phyloP scores from a whole-genome alignment of 148 eudicot genomes.

The Rhododendron vialii region DNA sequence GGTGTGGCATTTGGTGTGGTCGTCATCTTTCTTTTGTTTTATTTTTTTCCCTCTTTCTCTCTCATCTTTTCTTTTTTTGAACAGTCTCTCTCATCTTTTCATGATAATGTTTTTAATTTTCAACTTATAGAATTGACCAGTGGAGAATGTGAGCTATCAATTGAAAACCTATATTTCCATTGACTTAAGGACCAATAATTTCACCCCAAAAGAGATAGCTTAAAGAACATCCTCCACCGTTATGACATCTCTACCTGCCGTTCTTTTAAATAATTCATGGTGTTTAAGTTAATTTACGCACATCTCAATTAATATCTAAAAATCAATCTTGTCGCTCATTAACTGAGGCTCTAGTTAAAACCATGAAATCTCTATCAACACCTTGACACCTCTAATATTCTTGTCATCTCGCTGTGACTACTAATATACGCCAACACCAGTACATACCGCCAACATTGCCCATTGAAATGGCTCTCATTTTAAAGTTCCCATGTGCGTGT shows the following conservation, averaged over 20 bases:
- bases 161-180: conserved; percentile 6
- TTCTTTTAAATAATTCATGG: no score
- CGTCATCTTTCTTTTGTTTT: not conserved
- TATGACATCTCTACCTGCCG: not conserved
- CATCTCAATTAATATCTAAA: not conserved
- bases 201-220: not conserved
- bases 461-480: not conserved
- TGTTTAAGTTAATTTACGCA: not conserved
- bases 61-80: no score
- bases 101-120: not conserved
- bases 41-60: no score
- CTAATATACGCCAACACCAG: no score
- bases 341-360: no score
- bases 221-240: not conserved
- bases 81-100: no score
- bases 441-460: not conserved
- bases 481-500: not conserved
- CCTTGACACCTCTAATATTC: not conserved
- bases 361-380: not conserved
- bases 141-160: not conserved
- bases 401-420: no score
- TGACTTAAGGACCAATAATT: not conserved
- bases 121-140: not conserved
- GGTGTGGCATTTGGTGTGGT: not conserved
- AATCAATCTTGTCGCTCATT: not conserved